Evolutionary conservation across 257 asterid species (phyloP).

Genomic region (Sherardia arvensis): DNA sequence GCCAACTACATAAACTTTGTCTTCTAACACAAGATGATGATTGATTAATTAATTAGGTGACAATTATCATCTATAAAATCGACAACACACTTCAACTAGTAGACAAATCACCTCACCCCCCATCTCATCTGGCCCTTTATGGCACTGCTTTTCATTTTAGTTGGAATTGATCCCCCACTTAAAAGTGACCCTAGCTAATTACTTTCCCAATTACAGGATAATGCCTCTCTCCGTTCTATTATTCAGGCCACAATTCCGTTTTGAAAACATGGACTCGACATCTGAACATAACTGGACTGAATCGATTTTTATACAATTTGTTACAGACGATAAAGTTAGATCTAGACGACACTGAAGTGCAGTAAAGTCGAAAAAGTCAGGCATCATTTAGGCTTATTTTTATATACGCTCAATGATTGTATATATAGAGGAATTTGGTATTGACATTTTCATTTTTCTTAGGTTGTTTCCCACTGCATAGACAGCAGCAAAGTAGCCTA

Average conservation of each 20-base stretch:
- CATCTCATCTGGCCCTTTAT: not conserved
- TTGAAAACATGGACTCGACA: no score
- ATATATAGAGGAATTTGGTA: not conserved
- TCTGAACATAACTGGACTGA: not conserved
- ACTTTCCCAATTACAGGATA: constrained; percentile 9
- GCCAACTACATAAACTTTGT: not conserved
- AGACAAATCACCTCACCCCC: not conserved
- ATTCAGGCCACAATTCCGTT: not conserved
- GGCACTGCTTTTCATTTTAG: not conserved
- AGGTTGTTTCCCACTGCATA: constrained; percentile 58
- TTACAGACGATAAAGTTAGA: not conserved
- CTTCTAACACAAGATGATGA: not conserved
- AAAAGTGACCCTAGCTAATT: not conserved
- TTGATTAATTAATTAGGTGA: not conserved
- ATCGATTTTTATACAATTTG: not conserved
- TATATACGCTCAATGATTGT: not conserved
- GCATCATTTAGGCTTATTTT: not conserved
- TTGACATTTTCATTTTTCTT: constrained; percentile 43
- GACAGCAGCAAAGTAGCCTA: constrained; percentile 39
- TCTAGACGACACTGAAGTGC: no score
- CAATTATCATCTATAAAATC: not conserved
- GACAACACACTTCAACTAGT: not conserved
- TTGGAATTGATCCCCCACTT: constrained; percentile 8
- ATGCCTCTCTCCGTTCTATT: constrained; percentile 4
- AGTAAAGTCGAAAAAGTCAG: no score